phyloP scores from a whole-genome alignment of 148 eudicot genomes.

The Talinum fruticosum region DNA sequence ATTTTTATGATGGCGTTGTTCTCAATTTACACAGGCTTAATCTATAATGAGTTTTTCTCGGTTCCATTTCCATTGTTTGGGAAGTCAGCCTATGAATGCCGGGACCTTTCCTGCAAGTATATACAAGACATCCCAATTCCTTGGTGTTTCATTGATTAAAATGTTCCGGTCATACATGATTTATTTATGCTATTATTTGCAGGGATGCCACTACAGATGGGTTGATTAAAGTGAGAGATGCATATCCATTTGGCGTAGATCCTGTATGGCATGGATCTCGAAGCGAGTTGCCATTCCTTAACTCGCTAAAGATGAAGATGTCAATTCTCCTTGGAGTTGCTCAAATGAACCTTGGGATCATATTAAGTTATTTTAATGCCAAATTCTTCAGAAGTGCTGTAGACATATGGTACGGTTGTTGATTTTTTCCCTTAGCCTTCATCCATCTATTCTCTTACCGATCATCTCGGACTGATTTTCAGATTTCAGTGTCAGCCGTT shows the following conservation, averaged over 20 bases:
- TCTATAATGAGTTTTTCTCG: constrained; percentile 60
- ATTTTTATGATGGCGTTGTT: constrained; percentile 60
- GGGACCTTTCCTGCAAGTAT: constrained; percentile 57
- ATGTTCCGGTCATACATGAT: neutral
- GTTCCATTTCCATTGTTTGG: constrained; percentile 54
- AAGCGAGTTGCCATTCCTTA: constrained; percentile 58
- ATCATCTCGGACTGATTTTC: neutral
- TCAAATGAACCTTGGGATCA: constrained; percentile 61
- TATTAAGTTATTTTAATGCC: constrained; percentile 55
- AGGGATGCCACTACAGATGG: constrained; percentile 55
- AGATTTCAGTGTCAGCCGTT: neutral
- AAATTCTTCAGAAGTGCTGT: constrained; percentile 43
- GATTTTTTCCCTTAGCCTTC: too few relatives aligned
- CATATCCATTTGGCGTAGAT: constrained; percentile 60
- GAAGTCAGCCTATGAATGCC: constrained; percentile 57
- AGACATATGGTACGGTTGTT: constrained; percentile 60
- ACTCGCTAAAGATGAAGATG: constrained; percentile 69
- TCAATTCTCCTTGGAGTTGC: constrained; percentile 60
- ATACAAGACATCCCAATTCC: constrained; percentile 12
- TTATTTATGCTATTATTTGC: constrained; percentile 21
- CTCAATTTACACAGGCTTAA: constrained; percentile 58
- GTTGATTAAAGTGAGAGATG: constrained; percentile 54
- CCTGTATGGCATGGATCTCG: constrained; percentile 66
- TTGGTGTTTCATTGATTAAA: neutral
- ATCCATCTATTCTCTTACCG: neutral